These are phyloP conservation scores for Poronia punctata DNA, from an alignment of 495 filamentous ascomycete species.

Conservation along the genomic window DNA sequence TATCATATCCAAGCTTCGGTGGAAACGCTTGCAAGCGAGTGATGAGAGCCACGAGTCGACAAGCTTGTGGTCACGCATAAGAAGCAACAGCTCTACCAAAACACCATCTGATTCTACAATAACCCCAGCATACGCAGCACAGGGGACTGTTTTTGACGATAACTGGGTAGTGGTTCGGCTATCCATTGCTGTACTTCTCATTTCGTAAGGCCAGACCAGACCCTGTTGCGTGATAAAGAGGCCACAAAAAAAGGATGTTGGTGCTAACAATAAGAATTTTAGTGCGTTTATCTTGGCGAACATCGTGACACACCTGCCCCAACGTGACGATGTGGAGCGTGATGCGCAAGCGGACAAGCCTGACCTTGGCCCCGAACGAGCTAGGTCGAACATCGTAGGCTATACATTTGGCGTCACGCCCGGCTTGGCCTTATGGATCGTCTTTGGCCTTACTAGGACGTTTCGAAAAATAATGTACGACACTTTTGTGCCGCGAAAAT, in stretches of 20 bases:
- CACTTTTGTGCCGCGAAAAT: slow-evolving; percentile 9
- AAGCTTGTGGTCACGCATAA: slow-evolving; percentile 4
- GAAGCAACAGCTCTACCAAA: not conserved
- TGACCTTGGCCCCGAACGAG: slow-evolving; percentile 12
- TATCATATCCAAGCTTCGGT: slow-evolving; percentile 6
- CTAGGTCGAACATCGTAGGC: slow-evolving; percentile 18
- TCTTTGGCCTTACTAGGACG: slow-evolving; percentile 17
- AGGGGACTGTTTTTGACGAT: slow-evolving; percentile 7
- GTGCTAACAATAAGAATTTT: not conserved
- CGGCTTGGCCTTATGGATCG: slow-evolving; percentile 16
- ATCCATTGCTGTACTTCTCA: slow-evolving; percentile 10
- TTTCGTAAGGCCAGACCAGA: slow-evolving; percentile 6
- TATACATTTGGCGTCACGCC: slow-evolving; percentile 20
- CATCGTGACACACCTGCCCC: slow-evolving; percentile 11
- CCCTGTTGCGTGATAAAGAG: too few species aligned
- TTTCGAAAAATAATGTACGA: slow-evolving; percentile 19
- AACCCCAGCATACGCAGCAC: not conserved
- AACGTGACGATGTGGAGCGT: slow-evolving; percentile 4
- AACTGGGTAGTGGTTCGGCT: slow-evolving; percentile 14
- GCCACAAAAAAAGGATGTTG: not conserved
- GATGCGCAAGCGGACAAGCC: slow-evolving; percentile 9
- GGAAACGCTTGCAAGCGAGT: slow-evolving; percentile 3
- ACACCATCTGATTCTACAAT: not conserved
- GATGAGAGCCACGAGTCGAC: not conserved
- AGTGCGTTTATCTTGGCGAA: slow-evolving; percentile 12